Conservation (phyloP, 1,139 yeast genomes). For the Debaryomyces subglobosus region DNA sequence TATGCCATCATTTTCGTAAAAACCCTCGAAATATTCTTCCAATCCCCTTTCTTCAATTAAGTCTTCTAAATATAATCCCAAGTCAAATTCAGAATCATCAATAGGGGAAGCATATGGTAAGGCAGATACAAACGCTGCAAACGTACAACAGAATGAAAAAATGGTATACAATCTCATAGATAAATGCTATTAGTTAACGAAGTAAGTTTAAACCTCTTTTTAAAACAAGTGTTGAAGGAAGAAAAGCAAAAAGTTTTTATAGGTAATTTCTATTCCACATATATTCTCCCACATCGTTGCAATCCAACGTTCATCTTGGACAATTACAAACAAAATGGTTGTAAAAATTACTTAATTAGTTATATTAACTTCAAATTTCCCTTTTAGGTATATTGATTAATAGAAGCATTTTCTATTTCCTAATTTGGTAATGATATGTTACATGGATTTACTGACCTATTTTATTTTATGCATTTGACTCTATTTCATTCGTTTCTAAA, state of each 20-base stretch:
- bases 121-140: slow-evolving; percentile 15
- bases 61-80: slow-evolving; percentile 16
- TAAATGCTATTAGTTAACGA: background rate
- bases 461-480: background rate
- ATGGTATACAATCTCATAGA: slow-evolving; percentile 10
- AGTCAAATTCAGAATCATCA: slow-evolving; percentile 21
- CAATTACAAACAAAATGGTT: slow-evolving; percentile 4
- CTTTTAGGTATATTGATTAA: slow-evolving; percentile 13
- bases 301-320: slow-evolving; percentile 3
- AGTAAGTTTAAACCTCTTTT: background rate
- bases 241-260: background rate
- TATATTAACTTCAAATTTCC: slow-evolving; percentile 13
- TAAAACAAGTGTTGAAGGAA: background rate
- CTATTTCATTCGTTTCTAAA: background rate
- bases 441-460: background rate
- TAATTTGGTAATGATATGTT: slow-evolving; percentile 12
- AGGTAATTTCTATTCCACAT: slow-evolving; percentile 2
- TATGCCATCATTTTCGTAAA: slow-evolving; percentile 11
- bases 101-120: slow-evolving; percentile 25
- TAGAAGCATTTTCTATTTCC: slow-evolving; percentile 12
- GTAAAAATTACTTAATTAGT: slow-evolving; percentile 11
- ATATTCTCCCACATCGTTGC: background rate
- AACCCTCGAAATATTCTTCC: slow-evolving; percentile 15
- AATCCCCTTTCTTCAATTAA: slow-evolving; percentile 14
- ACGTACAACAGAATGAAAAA: slow-evolving; percentile 12